Percentiles rank a stretch among this genome's conserved stretches.
These are phyloP conservation scores for Theileria sp. DNA, from an alignment of 169 alveolate species.

Conservation along the genomic window DNA sequence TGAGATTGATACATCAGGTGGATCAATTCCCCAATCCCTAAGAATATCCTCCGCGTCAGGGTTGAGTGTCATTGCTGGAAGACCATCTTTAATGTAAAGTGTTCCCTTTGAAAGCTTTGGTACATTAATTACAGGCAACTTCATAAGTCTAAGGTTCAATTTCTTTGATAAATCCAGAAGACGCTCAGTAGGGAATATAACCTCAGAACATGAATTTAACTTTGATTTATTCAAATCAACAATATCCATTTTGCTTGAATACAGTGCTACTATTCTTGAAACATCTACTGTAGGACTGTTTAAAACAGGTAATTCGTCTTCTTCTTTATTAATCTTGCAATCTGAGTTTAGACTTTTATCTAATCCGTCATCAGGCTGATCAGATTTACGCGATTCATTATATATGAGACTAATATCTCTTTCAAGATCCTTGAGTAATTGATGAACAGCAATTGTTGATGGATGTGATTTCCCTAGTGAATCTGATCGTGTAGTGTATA, in stretches of 20 bases:
- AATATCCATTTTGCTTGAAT: conserved; percentile 66
- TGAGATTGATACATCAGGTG: conserved; percentile 69
- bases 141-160: conserved; percentile 55
- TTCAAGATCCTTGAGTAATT: conserved; percentile 66
- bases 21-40: conserved; percentile 68
- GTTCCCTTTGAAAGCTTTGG: conserved; percentile 74
- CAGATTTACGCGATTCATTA: background rate
- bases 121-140: conserved; percentile 72
- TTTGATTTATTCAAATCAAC: conserved; percentile 59
- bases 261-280: conserved; percentile 68
- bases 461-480: conserved; percentile 77
- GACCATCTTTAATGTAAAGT: conserved; percentile 63
- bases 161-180: conserved; percentile 65
- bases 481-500: conserved; percentile 71
- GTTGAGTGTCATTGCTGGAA: conserved; percentile 76
- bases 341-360: background rate
- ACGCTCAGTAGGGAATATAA: conserved; percentile 55
- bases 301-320: background rate
- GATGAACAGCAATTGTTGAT: conserved; percentile 68
- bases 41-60: conserved; percentile 71
- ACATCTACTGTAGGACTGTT: conserved; percentile 45
- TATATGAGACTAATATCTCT: conserved; percentile 23
- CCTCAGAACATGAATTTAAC: conserved; percentile 64
- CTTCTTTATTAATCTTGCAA: conserved; percentile 17
- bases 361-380: background rate